Evolutionary conservation across 306 rosid species (phyloP).

Genomic region (cucumber (Cucumis sativus)): DNA sequence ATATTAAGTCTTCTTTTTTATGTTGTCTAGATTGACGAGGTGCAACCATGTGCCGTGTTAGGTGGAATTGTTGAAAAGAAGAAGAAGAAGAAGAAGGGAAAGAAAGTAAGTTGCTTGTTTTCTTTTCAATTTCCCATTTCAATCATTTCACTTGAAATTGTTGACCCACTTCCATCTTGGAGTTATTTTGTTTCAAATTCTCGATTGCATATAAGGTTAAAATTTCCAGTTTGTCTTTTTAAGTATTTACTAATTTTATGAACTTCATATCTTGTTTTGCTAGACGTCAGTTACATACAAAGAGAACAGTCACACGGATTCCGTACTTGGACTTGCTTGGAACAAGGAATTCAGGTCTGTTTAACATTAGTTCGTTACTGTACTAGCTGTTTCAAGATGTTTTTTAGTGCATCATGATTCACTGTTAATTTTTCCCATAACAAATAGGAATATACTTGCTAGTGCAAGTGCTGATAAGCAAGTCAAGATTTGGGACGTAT

Average conservation of each 20-base stretch:
- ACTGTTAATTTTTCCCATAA: conserved; percentile 4
- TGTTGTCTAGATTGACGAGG: conserved; percentile 58
- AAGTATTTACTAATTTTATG: conserved; percentile 16
- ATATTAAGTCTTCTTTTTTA: conserved; percentile 4
- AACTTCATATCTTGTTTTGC: conserved; percentile 17
- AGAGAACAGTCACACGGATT: conserved; percentile 73
- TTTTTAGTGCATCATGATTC: conserved; percentile 5
- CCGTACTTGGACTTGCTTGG: conserved; percentile 96
- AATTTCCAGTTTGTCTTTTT: background rate
- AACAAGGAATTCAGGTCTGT: conserved; percentile 75
- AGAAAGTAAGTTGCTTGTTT: conserved; percentile 35
- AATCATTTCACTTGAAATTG: background rate
- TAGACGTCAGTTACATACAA: conserved; percentile 57
- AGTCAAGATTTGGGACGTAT: conserved; percentile 89
- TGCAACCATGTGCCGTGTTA: conserved; percentile 54
- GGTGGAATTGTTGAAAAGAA: conserved; percentile 61
- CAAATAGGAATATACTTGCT: conserved; percentile 66
- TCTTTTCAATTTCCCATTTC: conserved; percentile 10
- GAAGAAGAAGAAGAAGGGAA: conserved; percentile 29
- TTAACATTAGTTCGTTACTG: background rate
- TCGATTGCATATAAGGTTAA: background rate
- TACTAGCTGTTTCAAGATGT: background rate
- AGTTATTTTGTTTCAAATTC: background rate
- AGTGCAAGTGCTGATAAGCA: conserved; percentile 86
- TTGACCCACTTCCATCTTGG: background rate